Base-by-base conservation (phyloP, 1,284 basidiomycete species). In the Rhodotorula glutinis region DNA sequence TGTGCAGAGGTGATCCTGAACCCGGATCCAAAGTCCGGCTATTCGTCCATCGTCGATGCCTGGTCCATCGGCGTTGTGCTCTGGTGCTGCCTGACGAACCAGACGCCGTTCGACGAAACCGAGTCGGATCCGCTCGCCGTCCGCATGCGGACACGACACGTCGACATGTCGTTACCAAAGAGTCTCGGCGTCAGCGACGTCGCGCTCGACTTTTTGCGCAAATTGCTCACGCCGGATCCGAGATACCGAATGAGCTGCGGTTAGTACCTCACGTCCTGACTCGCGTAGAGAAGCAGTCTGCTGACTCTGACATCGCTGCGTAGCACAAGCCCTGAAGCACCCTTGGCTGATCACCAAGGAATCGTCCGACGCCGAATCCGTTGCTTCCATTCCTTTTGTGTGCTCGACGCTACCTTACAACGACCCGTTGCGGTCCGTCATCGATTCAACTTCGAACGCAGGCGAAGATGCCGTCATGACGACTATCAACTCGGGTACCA, bases 1-100 rank as follows among this genome's bases (percentile, higher is more conserved):
- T 11, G 4, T 41, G 13, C 53, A 47, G 90, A 93, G 77, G 90
- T 97, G 40, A 88, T 95, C n/a, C 83, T 84, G 75, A 88, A 89
- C 73, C 77, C 82, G 8, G 80, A 83, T 53, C 77, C 76, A 4
- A 73, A 83, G n/a, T 81, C 84, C 54, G 91, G 91, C 2, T 96
- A 96, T 76, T 84, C 88, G 75, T 85, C 87, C 65, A 81, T 88
- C 23, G 93, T 95, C 57, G 92, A 97, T 77, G 91, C 89, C 71
- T 97, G 91, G 91, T 92, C 91, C 57, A 85, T 92, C 27, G 92
- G 93, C 10, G 91, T 94, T 23, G 94, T 96, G 62, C 85, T 95
- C 1, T 96, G 88, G 53, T 91, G 91, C 89, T 90, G 89, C 87
- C 77, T 92, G 25, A 69, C 66, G 27, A 86, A 87, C 74, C 73